phyloP scores from a whole-genome alignment of 2,329 filamentous ascomycete genomes.

The Tothia fuscella region DNA sequence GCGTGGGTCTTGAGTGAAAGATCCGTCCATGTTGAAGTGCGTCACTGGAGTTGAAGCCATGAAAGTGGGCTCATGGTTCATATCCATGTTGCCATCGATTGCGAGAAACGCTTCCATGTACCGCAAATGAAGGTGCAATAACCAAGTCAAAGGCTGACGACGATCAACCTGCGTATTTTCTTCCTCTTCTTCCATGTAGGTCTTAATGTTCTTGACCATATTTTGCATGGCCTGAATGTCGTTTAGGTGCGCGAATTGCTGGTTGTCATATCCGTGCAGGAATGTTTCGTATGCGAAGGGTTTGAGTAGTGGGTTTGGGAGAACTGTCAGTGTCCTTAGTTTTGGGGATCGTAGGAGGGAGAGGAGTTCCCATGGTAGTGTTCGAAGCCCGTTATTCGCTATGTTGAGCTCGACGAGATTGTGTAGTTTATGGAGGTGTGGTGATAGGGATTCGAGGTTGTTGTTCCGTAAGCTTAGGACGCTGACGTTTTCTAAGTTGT shows the following conservation, averaged over 20 bases:
- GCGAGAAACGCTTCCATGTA: background rate
- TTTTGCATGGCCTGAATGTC: background rate
- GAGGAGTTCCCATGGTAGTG: conserved; percentile 52
- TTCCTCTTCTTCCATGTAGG: background rate
- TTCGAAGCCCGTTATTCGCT: conserved; percentile 49
- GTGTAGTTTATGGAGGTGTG: conserved; percentile 44
- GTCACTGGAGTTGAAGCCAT: background rate
- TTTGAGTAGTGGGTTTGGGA: conserved; percentile 1
- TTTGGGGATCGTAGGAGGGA: conserved; percentile 32
- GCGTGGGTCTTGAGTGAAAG: too few relatives aligned
- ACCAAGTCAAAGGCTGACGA: background rate
- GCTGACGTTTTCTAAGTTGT: conserved; percentile 49
- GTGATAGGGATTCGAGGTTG: conserved; percentile 47
- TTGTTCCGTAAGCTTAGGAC: conserved; percentile 57
- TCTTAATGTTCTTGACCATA: background rate
- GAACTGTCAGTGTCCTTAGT: background rate
- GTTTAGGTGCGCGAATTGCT: background rate
- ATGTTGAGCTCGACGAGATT: conserved; percentile 54
- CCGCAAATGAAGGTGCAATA: background rate
- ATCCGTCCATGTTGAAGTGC: background rate
- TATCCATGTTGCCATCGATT: background rate
- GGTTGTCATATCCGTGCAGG: conserved; percentile 6
- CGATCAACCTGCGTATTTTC: background rate
- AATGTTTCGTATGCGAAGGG: conserved; percentile 19
- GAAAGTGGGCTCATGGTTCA: background rate